phyloP scores from a whole-genome alignment of 768 basidiomycete genomes.

The Tricholoma sp. region DNA sequence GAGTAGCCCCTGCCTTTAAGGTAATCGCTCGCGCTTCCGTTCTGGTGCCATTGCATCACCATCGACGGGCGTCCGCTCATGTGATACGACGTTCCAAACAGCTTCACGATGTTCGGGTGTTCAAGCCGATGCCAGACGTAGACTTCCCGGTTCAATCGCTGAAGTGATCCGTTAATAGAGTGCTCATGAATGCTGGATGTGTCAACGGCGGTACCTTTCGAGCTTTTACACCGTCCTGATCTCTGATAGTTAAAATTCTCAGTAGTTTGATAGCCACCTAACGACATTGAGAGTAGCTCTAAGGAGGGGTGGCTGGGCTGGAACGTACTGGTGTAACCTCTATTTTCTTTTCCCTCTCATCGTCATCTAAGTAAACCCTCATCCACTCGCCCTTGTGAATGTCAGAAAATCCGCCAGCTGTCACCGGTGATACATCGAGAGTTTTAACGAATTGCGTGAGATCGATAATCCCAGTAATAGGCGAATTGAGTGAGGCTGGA shows the following conservation, averaged over 20 bases:
- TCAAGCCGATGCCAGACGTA: conserved; percentile 44
- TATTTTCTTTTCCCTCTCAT: conserved; percentile 4
- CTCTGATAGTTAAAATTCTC: conserved; percentile 26
- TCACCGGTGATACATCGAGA: conserved; percentile 27
- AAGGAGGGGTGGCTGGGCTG: background rate
- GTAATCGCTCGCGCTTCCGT: conserved; percentile 42
- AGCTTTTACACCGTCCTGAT: conserved; percentile 29
- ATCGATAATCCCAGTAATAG: conserved; percentile 29
- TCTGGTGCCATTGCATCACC: conserved; percentile 44
- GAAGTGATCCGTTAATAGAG: background rate
- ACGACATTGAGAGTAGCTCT: background rate
- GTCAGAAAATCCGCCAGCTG: conserved; percentile 43
- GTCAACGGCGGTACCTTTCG: conserved; percentile 21
- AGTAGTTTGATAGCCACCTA: conserved; percentile 48
- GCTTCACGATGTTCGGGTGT: conserved; percentile 42
- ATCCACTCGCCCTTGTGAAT: conserved; percentile 40
- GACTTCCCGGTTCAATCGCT: conserved; percentile 43
- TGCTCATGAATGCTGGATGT: background rate
- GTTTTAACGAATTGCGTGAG: conserved; percentile 23
- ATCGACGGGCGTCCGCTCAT: conserved; percentile 30
- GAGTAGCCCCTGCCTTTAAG: conserved; percentile 22
- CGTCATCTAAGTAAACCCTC: conserved; percentile 4
- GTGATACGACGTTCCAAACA: conserved; percentile 42
- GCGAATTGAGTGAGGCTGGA: conserved; percentile 22
- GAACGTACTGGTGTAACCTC: conserved; percentile 3